phyloP scores from a whole-genome alignment of 2,329 filamentous ascomycete species.

The Fusarium sp. region DNA sequence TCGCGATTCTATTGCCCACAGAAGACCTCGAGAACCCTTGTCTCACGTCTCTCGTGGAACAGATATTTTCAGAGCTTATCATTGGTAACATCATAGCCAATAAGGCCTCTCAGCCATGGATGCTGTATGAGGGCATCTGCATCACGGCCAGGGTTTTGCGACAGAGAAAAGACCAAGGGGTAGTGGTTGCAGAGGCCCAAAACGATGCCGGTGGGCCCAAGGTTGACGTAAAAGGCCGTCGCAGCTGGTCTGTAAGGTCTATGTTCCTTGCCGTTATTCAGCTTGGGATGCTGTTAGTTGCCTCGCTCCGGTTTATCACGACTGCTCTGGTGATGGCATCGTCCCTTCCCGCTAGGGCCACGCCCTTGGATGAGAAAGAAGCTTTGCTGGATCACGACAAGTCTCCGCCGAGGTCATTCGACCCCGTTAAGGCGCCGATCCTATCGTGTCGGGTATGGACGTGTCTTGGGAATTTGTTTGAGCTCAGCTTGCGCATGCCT shows the following conservation, averaged over 20 bases:
- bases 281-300: conserved; percentile 64
- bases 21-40: conserved; percentile 92
- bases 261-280: conserved; percentile 68
- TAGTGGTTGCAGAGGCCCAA: conserved; percentile 22
- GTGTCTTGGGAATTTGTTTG: conserved; percentile 75
- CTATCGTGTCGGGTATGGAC: conserved; percentile 81
- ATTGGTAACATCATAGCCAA: conserved; percentile 83
- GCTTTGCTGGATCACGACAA: conserved; percentile 23
- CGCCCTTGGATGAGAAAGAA: conserved; percentile 40
- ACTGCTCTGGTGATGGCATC: conserved; percentile 73
- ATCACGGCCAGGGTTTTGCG: conserved; percentile 66
- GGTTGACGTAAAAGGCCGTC: conserved; percentile 23
- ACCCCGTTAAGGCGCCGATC: conserved; percentile 66
- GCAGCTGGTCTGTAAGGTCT: conserved; percentile 53
- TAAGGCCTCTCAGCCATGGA: conserved; percentile 86
- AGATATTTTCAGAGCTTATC: conserved; percentile 90
- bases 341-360: conserved; percentile 67
- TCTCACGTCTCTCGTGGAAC: conserved; percentile 81
- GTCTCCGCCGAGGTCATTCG: conserved; percentile 37
- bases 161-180: conserved; percentile 42
- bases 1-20: conserved; percentile 87
- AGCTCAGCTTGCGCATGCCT: conserved; percentile 84
- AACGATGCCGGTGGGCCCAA: conserved; percentile 11
- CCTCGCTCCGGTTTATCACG: conserved; percentile 72
- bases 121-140: conserved; percentile 85